phyloP scores from a whole-genome alignment of 495 filamentous ascomycete species.

The Haplographium delicatum region DNA sequence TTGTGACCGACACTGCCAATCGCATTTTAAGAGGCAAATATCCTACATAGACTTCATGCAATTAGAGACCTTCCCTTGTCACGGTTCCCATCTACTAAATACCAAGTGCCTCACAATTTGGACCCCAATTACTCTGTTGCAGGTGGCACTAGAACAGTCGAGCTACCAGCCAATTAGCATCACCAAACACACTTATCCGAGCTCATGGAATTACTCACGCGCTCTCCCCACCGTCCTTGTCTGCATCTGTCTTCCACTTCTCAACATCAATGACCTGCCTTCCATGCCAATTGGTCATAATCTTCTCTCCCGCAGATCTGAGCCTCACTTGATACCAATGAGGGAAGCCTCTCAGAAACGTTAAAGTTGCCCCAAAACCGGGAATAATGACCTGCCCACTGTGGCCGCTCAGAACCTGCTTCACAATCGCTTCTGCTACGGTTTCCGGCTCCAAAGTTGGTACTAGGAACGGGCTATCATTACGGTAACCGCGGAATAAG shows the following conservation, averaged over 20 bases:
- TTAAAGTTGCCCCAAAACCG: constrained; percentile 30
- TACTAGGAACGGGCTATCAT: constrained; percentile 45
- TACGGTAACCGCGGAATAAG: constrained; percentile 55
- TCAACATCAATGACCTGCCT: constrained; percentile 45
- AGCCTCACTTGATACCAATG: constrained; percentile 40
- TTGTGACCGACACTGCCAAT: too few relatives aligned
- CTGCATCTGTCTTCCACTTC: constrained; percentile 33
- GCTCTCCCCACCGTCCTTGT: constrained; percentile 31
- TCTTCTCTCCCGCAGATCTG: constrained; percentile 29
- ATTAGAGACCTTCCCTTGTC: too few relatives aligned
- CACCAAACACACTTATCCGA: not conserved
- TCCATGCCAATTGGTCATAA: constrained; percentile 42
- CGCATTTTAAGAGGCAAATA: too few relatives aligned
- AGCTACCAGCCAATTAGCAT: constrained; percentile 11
- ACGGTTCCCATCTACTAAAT: too few relatives aligned
- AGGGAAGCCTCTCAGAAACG: constrained; percentile 34
- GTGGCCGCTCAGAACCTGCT: constrained; percentile 50
- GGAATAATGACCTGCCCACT: constrained; percentile 57
- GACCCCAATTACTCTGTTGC: not conserved
- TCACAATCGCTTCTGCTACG: constrained; percentile 58
- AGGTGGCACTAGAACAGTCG: constrained; percentile 19
- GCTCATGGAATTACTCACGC: constrained; percentile 9
- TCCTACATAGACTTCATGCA: too few relatives aligned
- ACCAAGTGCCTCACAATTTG: too few relatives aligned
- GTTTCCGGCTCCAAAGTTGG: constrained; percentile 56